phyloP scores from a whole-genome alignment of 257 asterid genomes.

The Gynochthodes officinalis region DNA sequence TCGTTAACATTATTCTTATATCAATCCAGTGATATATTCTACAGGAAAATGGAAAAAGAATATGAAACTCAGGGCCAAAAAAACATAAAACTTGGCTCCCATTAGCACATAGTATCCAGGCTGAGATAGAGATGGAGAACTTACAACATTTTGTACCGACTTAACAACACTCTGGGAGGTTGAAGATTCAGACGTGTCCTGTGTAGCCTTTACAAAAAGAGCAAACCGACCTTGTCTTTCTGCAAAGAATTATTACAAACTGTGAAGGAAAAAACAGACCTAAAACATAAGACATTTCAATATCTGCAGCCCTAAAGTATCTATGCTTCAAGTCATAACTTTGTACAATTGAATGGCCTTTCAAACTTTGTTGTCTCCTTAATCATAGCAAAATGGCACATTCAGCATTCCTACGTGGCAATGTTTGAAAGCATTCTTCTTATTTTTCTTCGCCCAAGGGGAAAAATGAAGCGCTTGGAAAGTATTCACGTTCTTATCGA shows the following conservation, averaged over 20 bases:
- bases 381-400: background rate
- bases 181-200: constrained; percentile 63
- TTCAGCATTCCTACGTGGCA: background rate
- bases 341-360: no score
- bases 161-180: constrained; percentile 40
- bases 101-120: background rate
- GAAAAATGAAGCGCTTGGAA: background rate
- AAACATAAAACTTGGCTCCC: background rate
- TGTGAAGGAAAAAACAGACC: background rate
- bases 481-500: background rate
- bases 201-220: constrained; percentile 60
- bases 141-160: constrained; percentile 64
- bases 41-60: background rate
- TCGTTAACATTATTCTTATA: background rate
- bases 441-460: background rate
- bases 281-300: background rate
- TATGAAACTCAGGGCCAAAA: background rate
- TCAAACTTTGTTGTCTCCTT: background rate
- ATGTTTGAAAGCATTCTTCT: background rate
- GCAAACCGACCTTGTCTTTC: constrained; percentile 39
- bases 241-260: constrained; percentile 22
- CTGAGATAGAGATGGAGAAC: constrained; percentile 26
- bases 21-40: background rate
- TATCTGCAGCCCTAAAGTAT: no score
- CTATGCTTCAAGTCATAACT: no score